phyloP scores from a whole-genome alignment of 129 eudicot species.

The Heracleum sosnowskyi region DNA sequence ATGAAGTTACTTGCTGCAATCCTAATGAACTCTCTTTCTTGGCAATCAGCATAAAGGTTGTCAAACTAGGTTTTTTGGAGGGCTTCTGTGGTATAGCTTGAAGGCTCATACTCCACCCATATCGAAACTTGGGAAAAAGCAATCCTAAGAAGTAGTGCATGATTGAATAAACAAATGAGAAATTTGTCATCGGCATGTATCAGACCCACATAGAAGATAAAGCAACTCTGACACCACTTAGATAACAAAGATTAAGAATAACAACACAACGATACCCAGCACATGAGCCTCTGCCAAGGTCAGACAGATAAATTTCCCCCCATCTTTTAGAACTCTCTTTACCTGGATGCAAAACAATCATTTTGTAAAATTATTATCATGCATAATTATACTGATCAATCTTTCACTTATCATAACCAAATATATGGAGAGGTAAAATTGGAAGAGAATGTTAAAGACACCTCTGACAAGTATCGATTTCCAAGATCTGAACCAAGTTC shows the following conservation, averaged over 20 bases:
- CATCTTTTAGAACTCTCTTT: conserved; percentile 64
- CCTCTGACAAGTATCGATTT: conserved; percentile 74
- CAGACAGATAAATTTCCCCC: conserved; percentile 84
- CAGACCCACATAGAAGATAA: neutral
- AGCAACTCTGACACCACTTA: neutral
- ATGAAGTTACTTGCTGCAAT: conserved; percentile 40
- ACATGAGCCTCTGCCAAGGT: conserved; percentile 88
- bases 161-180: neutral
- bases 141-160: conserved; percentile 31
- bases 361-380: neutral
- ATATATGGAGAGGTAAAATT: conserved; percentile 4
- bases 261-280: conserved; percentile 68
- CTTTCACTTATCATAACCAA: conserved; percentile 7
- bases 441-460: conserved; percentile 29
- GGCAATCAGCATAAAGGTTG: conserved; percentile 79
- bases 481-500: conserved; percentile 75
- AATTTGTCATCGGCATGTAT: conserved; percentile 9
- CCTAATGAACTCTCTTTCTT: conserved; percentile 51
- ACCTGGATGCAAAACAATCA: conserved; percentile 49
- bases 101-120: conserved; percentile 75
- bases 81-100: conserved; percentile 55
- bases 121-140: conserved; percentile 75
- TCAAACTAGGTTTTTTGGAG: conserved; percentile 43
- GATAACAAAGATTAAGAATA: conserved; percentile 2
- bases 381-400: neutral